Evolutionary conservation across 306 rosid genomes (phyloP), one percentile per base, ranked within the genome.

Genomic region (Fragaria vesca): DNA sequence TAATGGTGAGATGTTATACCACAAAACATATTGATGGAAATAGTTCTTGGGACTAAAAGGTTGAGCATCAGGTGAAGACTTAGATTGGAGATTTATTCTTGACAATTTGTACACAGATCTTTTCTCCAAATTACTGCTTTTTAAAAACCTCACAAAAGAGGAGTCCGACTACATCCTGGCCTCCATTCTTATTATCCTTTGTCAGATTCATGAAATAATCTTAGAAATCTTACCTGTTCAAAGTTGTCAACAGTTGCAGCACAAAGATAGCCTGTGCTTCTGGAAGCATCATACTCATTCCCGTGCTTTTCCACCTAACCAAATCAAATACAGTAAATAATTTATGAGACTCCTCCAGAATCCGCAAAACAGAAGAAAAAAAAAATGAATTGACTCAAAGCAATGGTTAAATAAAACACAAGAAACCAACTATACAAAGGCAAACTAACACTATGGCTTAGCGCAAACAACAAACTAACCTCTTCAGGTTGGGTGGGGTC

Each of bases 251-350:
- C 80, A 30, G 91, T 89, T 57, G 97, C 91, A 48, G 91, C 86
- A 82, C 97, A 95, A 71, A 92, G 97, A 74, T 88, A 87, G 73
- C 97, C 96, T 1, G 90, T 89, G 90, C 97, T 95, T 89, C 98
- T 89, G 71, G 76, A 82, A 75, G 97, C 97, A 86, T 95, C 93
- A 83, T 88, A 91, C 81, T 85, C 91, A 62, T 76, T 81, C 73
- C 81, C 76, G 72, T 81, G 87, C 85, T 74, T 80, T 73, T 87
- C 89, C 52, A 92, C 97, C 98, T 95, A 78, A 36, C 36, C 78
- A 76, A 54, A 81, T 58, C 67, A 79, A 78, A 76, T 63, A 67
- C 18, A 55, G 69, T 24, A 50, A 74, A 78, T 73, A 68, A 68
- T 57, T 38, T 38, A 18, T 20, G n/a, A 21, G 47, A 69, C 57